phyloP scores from a whole-genome alignment of 768 basidiomycete genomes.

The Glaciozyma antarctica region DNA sequence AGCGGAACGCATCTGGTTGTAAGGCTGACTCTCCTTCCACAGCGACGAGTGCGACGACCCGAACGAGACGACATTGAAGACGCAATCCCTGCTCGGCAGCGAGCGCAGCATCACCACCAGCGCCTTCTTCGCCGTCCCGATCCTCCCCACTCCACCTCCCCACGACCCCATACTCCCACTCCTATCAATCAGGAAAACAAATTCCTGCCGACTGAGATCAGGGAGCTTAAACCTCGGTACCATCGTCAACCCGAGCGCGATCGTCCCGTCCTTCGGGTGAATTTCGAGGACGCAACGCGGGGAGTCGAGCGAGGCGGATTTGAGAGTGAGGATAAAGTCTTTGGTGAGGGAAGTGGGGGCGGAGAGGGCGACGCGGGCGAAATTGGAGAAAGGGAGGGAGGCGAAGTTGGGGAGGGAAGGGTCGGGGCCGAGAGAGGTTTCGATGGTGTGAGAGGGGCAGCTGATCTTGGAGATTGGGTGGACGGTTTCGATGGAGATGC shows the following conservation, averaged over 20 bases:
- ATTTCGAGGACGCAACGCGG: slow-evolving; percentile 49
- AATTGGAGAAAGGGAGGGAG: slow-evolving; percentile 44
- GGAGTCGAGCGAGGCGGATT: slow-evolving; percentile 47
- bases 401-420: slow-evolving; percentile 28
- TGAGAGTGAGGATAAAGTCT: slow-evolving; percentile 50
- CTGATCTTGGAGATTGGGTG: slow-evolving; percentile 24
- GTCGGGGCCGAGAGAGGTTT: slow-evolving; percentile 5
- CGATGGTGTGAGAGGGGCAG: slow-evolving; percentile 31
- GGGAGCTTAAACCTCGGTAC: slow-evolving; percentile 49
- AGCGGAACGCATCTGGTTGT: slow-evolving; percentile 9
- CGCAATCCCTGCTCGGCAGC: slow-evolving; percentile 43
- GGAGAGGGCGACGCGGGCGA: slow-evolving; percentile 34
- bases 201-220: slow-evolving; percentile 44
- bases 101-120: slow-evolving; percentile 45
- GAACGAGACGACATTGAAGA: slow-evolving; percentile 56
- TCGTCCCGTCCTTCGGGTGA: slow-evolving; percentile 42
- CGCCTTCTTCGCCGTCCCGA: slow-evolving; percentile 41
- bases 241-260: slow-evolving; percentile 47
- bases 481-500: slow-evolving; percentile 17
- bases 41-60: slow-evolving; percentile 38
- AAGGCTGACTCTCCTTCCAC: slow-evolving; percentile 36
- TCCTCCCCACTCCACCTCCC: background rate
- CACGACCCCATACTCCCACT: slow-evolving; percentile 48
- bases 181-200: slow-evolving; percentile 54
- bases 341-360: slow-evolving; percentile 45